Percentiles rank a stretch among this genome's conserved stretches.
Conservation (phyloP, 176 grass and related monocot species). For the Dendrocalamus sinicus region DNA sequence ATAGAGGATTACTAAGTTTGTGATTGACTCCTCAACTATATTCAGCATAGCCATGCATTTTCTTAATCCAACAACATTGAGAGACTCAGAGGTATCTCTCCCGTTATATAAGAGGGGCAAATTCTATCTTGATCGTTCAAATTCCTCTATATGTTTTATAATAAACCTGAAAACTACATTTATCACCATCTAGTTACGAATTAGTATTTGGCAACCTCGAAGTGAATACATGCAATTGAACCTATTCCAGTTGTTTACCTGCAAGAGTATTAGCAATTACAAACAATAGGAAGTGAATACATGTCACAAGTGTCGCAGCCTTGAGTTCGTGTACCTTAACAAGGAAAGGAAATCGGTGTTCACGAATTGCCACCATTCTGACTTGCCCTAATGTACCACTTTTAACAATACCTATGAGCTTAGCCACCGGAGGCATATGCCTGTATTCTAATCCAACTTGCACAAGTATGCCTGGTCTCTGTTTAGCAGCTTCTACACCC, state of each 20-base stretch:
- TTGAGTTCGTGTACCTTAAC: conserved; percentile 68
- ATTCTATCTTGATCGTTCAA: too few relatives aligned
- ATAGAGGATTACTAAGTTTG: too few relatives aligned
- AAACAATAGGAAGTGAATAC: conserved; percentile 20
- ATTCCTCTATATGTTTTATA: too few relatives aligned
- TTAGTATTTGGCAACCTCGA: too few relatives aligned
- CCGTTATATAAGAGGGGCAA: too few relatives aligned
- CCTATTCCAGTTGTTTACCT: conserved; percentile 96
- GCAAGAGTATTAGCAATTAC: conserved; percentile 41
- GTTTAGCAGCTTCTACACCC: conserved; percentile 73
- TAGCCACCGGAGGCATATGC: conserved; percentile 93
- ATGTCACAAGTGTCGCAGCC: background rate
- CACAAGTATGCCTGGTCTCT: conserved; percentile 65
- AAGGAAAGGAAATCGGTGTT: conserved; percentile 95
- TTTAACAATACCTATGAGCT: conserved; percentile 83
- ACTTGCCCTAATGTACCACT: conserved; percentile 70
- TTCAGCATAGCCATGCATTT: too few relatives aligned
- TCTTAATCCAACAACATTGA: too few relatives aligned
- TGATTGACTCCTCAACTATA: too few relatives aligned
- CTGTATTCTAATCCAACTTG: conserved; percentile 96
- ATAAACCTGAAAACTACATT: too few relatives aligned
- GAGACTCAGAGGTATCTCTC: too few relatives aligned
- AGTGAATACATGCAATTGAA: conserved; percentile 3
- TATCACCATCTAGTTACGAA: too few relatives aligned
- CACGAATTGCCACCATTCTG: conserved; percentile 85